phyloP scores from a whole-genome alignment of 805 yeast genomes.

The Yamadazyma phyllophila region DNA sequence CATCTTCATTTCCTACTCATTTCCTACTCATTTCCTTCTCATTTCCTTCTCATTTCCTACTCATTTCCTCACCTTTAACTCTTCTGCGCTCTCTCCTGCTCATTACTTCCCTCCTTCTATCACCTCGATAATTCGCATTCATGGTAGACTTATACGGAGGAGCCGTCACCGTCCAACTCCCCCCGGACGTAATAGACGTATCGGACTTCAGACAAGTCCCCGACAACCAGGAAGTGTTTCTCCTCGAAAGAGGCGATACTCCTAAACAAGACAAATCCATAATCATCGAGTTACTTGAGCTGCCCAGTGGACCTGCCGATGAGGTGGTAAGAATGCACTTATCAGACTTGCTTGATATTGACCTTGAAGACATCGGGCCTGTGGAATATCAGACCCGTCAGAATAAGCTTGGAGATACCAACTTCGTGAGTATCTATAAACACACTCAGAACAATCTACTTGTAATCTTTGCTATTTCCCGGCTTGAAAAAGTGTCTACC shows the following conservation, averaged over 20 bases:
- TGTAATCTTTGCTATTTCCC: conserved; percentile 1
- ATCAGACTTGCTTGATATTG: conserved; percentile 47
- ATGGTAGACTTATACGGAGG: conserved; percentile 69
- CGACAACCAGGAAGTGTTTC: conserved; percentile 90
- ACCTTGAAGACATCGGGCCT: conserved; percentile 1
- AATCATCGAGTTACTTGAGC: conserved; percentile 64
- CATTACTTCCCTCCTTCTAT: too few species aligned
- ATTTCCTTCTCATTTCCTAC: too few species aligned
- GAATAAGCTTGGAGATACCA: not conserved
- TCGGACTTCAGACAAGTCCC: conserved; percentile 80
- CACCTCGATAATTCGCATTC: not conserved
- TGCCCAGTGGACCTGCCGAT: conserved; percentile 28
- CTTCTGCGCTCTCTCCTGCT: too few species aligned
- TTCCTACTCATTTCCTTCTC: too few species aligned
- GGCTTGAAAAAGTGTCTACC: conserved; percentile 5
- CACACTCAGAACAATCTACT: not conserved
- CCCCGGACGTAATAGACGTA: conserved; percentile 63
- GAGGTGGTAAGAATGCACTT: conserved; percentile 53
- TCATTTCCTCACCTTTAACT: too few species aligned
- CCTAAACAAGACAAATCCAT: conserved; percentile 47
- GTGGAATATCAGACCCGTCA: not conserved
- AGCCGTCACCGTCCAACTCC: conserved; percentile 61
- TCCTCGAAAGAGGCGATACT: conserved; percentile 35
- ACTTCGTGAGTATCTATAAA: conserved; percentile 3
- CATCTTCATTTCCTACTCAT: too few species aligned